phyloP scores from a whole-genome alignment of 2,329 filamentous ascomycete genomes.

The Arthrobotrys conoides region DNA sequence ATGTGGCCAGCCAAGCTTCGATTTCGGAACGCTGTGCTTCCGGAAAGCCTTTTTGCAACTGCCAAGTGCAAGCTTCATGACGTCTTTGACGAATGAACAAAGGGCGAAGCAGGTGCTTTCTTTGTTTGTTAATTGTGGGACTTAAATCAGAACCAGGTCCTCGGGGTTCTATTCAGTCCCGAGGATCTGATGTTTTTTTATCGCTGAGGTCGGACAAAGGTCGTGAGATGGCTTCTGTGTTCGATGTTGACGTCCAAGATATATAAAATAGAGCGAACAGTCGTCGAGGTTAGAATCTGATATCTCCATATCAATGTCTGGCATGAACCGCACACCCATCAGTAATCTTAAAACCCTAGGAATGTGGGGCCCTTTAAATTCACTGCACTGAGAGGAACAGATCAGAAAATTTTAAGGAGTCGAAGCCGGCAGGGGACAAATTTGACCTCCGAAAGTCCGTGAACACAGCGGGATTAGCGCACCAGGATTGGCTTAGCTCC shows the following conservation, averaged over 20 bases:
- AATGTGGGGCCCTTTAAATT: conserved; percentile 28
- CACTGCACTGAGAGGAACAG: background rate
- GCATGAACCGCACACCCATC: conserved; percentile 21
- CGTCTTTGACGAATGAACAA: conserved; percentile 6
- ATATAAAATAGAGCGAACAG: too few relatives aligned
- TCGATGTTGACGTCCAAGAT: too few relatives aligned
- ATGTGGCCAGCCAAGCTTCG: conserved; percentile 37
- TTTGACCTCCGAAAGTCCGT: conserved; percentile 48
- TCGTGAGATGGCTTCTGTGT: conserved; percentile 4
- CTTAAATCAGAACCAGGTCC: conserved; percentile 15
- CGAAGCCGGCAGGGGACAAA: background rate
- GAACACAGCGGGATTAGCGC: conserved; percentile 27
- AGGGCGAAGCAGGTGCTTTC: background rate
- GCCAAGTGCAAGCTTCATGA: conserved; percentile 15
- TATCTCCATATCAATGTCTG: background rate
- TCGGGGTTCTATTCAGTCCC: conserved; percentile 8
- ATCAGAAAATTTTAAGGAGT: conserved; percentile 27
- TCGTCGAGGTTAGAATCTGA: too few relatives aligned
- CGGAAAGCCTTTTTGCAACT: conserved; percentile 20
- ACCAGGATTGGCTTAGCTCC: conserved; percentile 15
- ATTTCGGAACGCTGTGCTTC: conserved; percentile 47
- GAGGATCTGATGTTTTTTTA: background rate
- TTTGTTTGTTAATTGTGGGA: background rate
- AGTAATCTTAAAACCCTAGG: conserved; percentile 25
- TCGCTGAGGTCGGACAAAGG: conserved; percentile 11